Base-by-base conservation (phyloP, 1,139 yeast species). In the Meyerozyma smithsonii region DNA sequence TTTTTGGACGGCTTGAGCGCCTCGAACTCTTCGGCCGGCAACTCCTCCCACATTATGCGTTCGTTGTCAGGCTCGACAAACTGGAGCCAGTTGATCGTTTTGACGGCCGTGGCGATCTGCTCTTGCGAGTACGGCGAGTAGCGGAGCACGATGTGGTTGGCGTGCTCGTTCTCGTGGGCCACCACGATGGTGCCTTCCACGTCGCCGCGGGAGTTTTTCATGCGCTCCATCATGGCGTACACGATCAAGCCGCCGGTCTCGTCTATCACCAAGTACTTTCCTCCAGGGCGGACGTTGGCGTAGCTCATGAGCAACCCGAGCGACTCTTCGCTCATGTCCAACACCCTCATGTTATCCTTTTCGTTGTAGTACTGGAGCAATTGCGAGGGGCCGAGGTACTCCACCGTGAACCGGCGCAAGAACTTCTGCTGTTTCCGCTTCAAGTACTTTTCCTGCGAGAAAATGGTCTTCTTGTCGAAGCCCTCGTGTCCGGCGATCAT, bases 381-480 rank as follows among this genome's bases (percentile, higher is more conserved):
- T 48, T 81, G 84, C n/a, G 85, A 76, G 11, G 88, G 68, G n/a
- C 90, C 84, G 39, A 92, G 66, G 46, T 82, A 79, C 45, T 86
- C 87, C 16, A 94, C 81, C 1, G 90, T 84, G 62, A 92, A 92
- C 50, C 89, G 74, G 55, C 95, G 79, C 46, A 87, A 72, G 56
- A 87, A 92, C 66, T 94, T 94, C 57, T 84, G 90, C 61, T 88
- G 95, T 62, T 92, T 92, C 51, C 98, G 78, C 51, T 84, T 84
- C 50, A 90, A 65, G 58, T 92, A 92, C 62, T 92, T 92, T 51
- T 87, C 96, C 58, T 92, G 96, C 4, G 97, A 87, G 55, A 77
- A 88, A 19, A 82, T 69, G 4, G 98, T 92, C 62, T 92, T 92
- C 57, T 87, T 84, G 51, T 86, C 89, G 56, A 92, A 92, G 10